A percentile compares a stretch with the other conserved stretches of the same genome.
Conservation (phyloP, 2,329 filamentous ascomycete species). For the Aspergillus flavus region DNA sequence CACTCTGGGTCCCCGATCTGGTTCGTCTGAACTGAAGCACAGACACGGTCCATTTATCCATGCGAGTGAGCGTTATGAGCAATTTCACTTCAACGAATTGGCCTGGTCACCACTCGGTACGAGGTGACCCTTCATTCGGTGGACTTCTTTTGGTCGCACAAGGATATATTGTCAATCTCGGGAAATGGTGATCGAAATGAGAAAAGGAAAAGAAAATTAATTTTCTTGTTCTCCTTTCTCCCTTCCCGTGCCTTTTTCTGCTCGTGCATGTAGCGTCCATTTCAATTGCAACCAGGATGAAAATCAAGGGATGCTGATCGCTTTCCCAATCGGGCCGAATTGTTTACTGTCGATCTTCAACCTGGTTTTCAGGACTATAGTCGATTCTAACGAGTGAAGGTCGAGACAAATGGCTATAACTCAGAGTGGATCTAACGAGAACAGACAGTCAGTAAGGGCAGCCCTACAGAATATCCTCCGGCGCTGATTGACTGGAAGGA, state of each 20-base stretch:
- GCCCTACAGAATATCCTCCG: conserved; percentile 2
- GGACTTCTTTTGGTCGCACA: background rate
- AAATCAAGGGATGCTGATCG: background rate
- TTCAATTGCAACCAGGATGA: background rate
- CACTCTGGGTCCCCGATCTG: conserved; percentile 13
- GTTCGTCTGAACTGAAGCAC: conserved; percentile 11
- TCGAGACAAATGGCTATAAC: background rate
- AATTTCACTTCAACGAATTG: background rate
- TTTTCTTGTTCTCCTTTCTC: background rate
- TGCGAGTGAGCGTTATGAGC: background rate
- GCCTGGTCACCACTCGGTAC: background rate
- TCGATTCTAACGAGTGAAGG: background rate
- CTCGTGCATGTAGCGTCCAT: background rate
- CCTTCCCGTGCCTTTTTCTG: background rate
- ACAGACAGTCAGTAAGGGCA: conserved; percentile 11
- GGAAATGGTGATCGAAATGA: background rate
- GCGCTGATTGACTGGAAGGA: conserved; percentile 13
- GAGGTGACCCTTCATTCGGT: background rate
- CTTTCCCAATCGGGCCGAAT: background rate
- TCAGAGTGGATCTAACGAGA: background rate
- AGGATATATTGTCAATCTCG: background rate
- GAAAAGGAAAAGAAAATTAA: background rate
- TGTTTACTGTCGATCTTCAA: background rate
- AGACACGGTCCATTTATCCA: conserved; percentile 4
- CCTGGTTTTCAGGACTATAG: background rate